Conservation (phyloP, 768 basidiomycete genomes). For the Boletus subcaerulescens region DNA sequence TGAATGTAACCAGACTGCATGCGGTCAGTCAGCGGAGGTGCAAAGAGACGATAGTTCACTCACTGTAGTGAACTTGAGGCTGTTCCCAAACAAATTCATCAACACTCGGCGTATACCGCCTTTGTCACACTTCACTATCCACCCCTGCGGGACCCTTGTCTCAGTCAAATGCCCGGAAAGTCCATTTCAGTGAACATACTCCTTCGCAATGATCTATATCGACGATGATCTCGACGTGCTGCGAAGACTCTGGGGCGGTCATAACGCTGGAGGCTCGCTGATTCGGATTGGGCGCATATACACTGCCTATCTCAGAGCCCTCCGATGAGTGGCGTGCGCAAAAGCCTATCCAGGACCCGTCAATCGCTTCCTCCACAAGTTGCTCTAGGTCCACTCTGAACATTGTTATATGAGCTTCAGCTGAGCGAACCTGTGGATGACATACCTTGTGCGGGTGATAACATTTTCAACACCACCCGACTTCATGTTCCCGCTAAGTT, state of each 20-base stretch:
- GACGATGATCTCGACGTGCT: constrained; percentile 80
- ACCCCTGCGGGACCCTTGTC: constrained; percentile 53
- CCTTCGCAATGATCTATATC: constrained; percentile 74
- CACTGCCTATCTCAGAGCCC: constrained; percentile 85
- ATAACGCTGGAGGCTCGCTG: constrained; percentile 43
- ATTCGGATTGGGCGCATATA: constrained; percentile 73
- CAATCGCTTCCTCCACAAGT: constrained; percentile 84
- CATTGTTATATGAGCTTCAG: background rate
- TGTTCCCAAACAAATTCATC: constrained; percentile 95
- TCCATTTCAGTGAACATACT: constrained; percentile 40
- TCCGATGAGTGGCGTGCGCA: constrained; percentile 71
- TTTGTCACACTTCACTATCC: constrained; percentile 85
- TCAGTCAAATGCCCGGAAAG: constrained; percentile 4
- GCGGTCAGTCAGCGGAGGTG: constrained; percentile 2
- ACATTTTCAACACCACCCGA: constrained; percentile 75
- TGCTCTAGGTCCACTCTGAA: constrained; percentile 72
- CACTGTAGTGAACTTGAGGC: constrained; percentile 87
- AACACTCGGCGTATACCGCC: constrained; percentile 88
- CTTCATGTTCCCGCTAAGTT: constrained; percentile 83
- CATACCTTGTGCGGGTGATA: constrained; percentile 64
- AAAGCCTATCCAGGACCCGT: constrained; percentile 93
- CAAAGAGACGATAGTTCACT: constrained; percentile 20
- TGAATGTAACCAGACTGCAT: constrained; percentile 84
- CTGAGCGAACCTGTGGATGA: constrained; percentile 5
- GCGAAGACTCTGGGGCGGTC: constrained; percentile 32